A percentile compares a stretch with the other conserved stretches of the same genome.
phyloP scores from a whole-genome alignment of 306 rosid genomes.

The Fragaria ananassa region DNA sequence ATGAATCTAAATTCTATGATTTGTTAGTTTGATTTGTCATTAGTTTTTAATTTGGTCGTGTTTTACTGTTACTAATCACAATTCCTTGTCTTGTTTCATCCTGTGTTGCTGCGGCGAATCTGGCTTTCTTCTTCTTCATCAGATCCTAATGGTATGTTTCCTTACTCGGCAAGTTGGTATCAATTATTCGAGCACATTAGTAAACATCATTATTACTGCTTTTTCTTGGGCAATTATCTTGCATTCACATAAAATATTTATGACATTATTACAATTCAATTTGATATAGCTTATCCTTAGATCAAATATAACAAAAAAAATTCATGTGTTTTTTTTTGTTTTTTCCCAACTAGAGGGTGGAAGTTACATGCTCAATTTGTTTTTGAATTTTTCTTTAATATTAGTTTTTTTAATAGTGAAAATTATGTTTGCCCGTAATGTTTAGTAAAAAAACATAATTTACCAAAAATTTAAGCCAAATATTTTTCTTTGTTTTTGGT shows the following conservation, averaged over 20 bases:
- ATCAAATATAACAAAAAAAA: no score
- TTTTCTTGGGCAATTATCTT: not conserved
- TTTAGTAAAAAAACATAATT: no score
- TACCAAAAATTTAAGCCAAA: no score
- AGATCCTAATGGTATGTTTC: constrained; percentile 84
- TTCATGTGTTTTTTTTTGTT: no score
- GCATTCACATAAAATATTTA: not conserved
- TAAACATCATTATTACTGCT: not conserved
- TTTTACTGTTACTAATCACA: constrained; percentile 18
- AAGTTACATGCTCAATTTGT: no score
- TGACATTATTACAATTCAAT: no score
- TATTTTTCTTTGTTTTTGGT: no score
- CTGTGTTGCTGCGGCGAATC: constrained; percentile 17
- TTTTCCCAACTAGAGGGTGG: no score
- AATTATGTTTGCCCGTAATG: no score
- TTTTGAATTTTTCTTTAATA: no score
- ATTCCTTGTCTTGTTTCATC: not conserved
- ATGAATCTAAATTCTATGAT: not conserved
- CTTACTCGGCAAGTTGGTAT: not conserved
- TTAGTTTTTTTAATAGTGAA: no score
- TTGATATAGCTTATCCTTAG: no score
- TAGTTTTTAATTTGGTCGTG: not conserved
- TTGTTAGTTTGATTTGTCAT: not conserved
- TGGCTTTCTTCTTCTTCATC: constrained; percentile 34
- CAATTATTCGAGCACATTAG: not conserved